Base-by-base conservation (phyloP, 1,284 basidiomycete species). In the Sphaerobolus stellatus region DNA sequence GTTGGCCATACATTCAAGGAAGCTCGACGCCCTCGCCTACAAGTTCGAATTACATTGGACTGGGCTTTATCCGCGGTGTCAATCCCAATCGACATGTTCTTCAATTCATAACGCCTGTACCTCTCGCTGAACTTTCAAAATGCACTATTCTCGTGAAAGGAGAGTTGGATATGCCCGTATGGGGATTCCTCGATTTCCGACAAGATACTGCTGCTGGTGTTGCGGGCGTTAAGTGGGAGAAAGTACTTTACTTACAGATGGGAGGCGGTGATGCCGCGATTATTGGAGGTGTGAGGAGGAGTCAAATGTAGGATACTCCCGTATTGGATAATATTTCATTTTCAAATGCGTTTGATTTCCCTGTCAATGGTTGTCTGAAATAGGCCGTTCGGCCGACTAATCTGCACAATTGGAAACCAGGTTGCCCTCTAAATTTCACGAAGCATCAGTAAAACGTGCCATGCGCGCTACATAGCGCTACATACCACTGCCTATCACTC, bases 221-320 rank as follows among this genome's bases (percentile, higher is more conserved):
- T 2, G 80, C 79, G 0, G 86, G 84, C 1, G 73, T 80, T 25
- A 80, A 82, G 52, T 79, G 73, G 62, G 78, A 72, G 3, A 78
- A 79, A 30, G 84, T 92, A 40, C 94, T 94, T 18, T 98, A 84
- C 72, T 71, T 98, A 62, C 85, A 88, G 59, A 91, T 88, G 86
- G 85, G 85, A 0, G 81, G 80, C 61, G 78, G 79, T 2, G 81
- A 81, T 47, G 82, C 81, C 4, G 68, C 63, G 11, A 70, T 40
- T 36, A 43, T 84, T 14, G 90, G 92, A 4, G 83, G 78, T 6
- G 88, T 88, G 58, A 83, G 80, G 63, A 77, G 88, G 63, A 74
- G n/a, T n/a, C n/a, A n/a, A n/a, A n/a, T n/a, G n/a, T n/a, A n/a
- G n/a, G n/a, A n/a, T n/a, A n/a, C n/a, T n/a, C n/a, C n/a, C n/a